These are phyloP conservation scores for Hymenochaete sp. DNA, from an alignment of 1,284 basidiomycete species.

Conservation along the genomic window DNA sequence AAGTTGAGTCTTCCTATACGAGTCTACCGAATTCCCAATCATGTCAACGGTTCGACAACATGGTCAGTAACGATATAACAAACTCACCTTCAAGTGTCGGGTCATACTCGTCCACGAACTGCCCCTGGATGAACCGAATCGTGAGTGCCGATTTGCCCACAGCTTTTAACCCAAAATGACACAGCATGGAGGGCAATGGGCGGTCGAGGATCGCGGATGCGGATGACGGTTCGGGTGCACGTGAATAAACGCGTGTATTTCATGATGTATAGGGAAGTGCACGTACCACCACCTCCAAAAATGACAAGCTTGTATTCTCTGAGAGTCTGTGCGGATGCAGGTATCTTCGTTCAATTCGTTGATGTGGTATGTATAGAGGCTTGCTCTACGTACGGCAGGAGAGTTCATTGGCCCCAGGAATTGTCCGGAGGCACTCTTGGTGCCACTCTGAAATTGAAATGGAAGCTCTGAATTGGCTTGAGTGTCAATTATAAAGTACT, in stretches of 20 bases:
- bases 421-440: too few relatives aligned
- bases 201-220: background rate
- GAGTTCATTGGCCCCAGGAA: too few relatives aligned
- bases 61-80: slow-evolving; percentile 13
- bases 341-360: background rate
- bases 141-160: slow-evolving; percentile 96
- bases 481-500: too few relatives aligned
- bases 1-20: slow-evolving; percentile 90
- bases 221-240: background rate
- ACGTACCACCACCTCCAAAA: slow-evolving; percentile 91
- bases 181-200: too few relatives aligned
- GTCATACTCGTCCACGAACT: slow-evolving; percentile 98
- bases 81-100: slow-evolving; percentile 86
- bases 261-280: background rate
- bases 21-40: slow-evolving; percentile 47
- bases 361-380: too few relatives aligned
- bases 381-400: too few relatives aligned
- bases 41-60: background rate
- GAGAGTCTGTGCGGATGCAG: slow-evolving; percentile 77
- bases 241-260: background rate
- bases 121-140: slow-evolving; percentile 94
- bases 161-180: slow-evolving; percentile 51
- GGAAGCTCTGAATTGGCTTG: too few relatives aligned
- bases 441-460: too few relatives aligned
- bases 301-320: slow-evolving; percentile 96